A percentile compares a stretch with the other conserved stretches of the same genome.
Conservation (phyloP, 257 asterid species). For the Ligustrum vulgare region DNA sequence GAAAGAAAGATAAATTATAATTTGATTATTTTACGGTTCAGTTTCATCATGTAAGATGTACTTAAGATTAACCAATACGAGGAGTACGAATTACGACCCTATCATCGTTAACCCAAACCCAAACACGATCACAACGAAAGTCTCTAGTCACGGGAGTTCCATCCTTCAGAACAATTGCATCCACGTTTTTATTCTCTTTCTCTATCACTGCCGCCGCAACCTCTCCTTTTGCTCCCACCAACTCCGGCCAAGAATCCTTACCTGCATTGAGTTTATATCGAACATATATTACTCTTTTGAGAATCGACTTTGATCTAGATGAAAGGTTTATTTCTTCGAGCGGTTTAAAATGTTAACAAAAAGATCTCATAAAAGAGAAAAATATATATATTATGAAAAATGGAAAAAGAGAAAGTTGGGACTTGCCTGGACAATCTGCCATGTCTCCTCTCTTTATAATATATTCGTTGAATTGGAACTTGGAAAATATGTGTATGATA, state of each 20-base stretch:
- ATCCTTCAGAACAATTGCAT: slow-evolving; percentile 40
- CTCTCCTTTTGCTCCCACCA: slow-evolving; percentile 31
- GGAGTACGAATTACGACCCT: slow-evolving; percentile 37
- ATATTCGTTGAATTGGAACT: background rate
- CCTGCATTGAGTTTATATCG: slow-evolving; percentile 12
- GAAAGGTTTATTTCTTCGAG: too few relatives aligned
- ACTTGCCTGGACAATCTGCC: slow-evolving; percentile 31
- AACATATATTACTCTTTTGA: too few relatives aligned
- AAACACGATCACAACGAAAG: slow-evolving; percentile 52
- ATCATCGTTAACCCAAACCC: slow-evolving; percentile 44
- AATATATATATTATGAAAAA: too few relatives aligned
- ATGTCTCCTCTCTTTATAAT: background rate
- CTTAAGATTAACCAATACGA: slow-evolving; percentile 11
- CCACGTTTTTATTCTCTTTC: slow-evolving; percentile 30
- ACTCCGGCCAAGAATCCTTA: slow-evolving; percentile 41
- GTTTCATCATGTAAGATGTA: too few relatives aligned
- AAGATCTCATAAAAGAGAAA: too few relatives aligned
- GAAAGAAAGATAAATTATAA: too few relatives aligned
- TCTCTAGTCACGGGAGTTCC: slow-evolving; percentile 42
- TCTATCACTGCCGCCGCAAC: slow-evolving; percentile 28
- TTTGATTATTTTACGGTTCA: too few relatives aligned
- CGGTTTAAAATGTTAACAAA: too few relatives aligned
- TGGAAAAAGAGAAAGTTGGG: background rate
- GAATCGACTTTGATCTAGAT: too few relatives aligned
- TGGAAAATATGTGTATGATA: background rate